Conservation (phyloP, 139 green algal genomes). For the Nannochloris sp. region DNA sequence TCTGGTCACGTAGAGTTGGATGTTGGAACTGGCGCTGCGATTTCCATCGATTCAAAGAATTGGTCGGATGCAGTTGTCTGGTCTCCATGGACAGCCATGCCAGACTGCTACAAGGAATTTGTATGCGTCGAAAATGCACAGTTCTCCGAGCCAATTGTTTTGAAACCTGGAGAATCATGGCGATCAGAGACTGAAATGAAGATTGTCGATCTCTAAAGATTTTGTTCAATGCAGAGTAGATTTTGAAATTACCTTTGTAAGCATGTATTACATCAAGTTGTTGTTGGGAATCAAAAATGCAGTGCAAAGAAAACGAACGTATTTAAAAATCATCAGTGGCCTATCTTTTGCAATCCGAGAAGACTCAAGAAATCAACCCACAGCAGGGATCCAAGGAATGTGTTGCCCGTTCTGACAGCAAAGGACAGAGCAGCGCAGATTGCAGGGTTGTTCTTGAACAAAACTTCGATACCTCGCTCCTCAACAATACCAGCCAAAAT, state of each 20-base stretch:
- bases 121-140: conserved; percentile 78
- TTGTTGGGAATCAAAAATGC: background rate
- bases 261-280: background rate
- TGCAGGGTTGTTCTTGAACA: conserved; percentile 56
- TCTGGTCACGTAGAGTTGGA: conserved; percentile 70
- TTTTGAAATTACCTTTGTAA: background rate
- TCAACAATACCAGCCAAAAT: conserved; percentile 86
- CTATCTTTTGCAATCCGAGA: conserved; percentile 58
- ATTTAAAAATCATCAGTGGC: conserved; percentile 5
- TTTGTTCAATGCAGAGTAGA: background rate
- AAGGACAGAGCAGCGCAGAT: conserved; percentile 71
- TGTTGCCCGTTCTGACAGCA: conserved; percentile 61
- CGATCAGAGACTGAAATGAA: conserved; percentile 4
- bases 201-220: conserved; percentile 5
- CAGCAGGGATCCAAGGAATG: conserved; percentile 73
- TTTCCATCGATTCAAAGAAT: conserved; percentile 29
- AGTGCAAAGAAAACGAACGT: background rate
- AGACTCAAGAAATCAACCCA: conserved; percentile 88
- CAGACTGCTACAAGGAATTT: conserved; percentile 73
- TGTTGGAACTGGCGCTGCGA: conserved; percentile 52
- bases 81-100: conserved; percentile 51
- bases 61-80: conserved; percentile 50
- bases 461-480: conserved; percentile 82
- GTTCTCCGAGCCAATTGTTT: conserved; percentile 34
- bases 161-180: conserved; percentile 58